Conservation (phyloP, 2,329 filamentous ascomycete genomes). For the Ramularia collo-cygni region DNA sequence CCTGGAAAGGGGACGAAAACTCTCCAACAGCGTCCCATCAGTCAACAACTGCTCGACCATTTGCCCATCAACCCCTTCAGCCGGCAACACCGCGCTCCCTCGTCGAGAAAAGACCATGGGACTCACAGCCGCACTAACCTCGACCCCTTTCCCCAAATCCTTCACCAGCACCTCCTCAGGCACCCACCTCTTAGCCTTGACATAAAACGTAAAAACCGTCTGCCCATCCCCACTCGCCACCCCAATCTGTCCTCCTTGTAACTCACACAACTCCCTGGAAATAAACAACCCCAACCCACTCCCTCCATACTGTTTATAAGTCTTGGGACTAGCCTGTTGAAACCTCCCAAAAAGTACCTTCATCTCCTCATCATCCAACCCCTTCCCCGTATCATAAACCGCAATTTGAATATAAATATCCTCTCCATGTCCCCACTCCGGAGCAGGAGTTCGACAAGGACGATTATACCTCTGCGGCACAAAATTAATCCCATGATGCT, state of each 20-base stretch:
- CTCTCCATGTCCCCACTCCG: constrained; percentile 33
- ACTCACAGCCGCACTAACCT: constrained; percentile 21
- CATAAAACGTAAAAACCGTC: constrained; percentile 41
- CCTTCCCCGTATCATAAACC: constrained; percentile 37
- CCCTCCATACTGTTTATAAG: constrained; percentile 37
- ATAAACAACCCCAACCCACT: constrained; percentile 41
- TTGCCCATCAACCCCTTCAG: too few relatives aligned
- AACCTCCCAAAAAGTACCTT: constrained; percentile 39
- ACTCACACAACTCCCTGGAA: constrained; percentile 38
- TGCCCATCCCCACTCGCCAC: constrained; percentile 36
- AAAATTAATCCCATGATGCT: constrained; percentile 29
- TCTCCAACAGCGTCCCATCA: not conserved
- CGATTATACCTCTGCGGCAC: constrained; percentile 22
- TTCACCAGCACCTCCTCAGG: constrained; percentile 4
- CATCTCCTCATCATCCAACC: constrained; percentile 35
- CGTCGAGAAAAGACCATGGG: constrained; percentile 20
- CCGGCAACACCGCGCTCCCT: constrained; percentile 16
- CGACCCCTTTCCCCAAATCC: constrained; percentile 6
- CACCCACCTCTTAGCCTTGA: constrained; percentile 29
- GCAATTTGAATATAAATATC: constrained; percentile 37
- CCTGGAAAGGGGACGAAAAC: not conserved
- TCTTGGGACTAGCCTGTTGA: constrained; percentile 30
- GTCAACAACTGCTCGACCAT: too few relatives aligned
- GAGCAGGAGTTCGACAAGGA: constrained; percentile 13
- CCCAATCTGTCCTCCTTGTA: constrained; percentile 40